Evolutionary conservation across 176 grass and related monocot genomes (phyloP), one percentile per base, ranked within the genome.

Genomic region (Chloris gayana): DNA sequence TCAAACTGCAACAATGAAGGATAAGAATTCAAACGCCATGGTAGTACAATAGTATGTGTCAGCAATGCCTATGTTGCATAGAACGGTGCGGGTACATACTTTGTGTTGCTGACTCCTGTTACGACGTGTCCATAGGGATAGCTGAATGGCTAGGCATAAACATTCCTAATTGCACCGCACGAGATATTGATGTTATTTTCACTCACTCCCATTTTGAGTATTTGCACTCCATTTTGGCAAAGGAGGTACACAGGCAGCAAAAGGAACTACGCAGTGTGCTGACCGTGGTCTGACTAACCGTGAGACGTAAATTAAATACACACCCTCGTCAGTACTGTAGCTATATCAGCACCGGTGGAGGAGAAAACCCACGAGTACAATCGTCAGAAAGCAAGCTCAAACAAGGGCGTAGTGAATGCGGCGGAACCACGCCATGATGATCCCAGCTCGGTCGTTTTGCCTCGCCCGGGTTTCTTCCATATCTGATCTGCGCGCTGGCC

Each of bases 371-470:
- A 6, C n/a, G n/a, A n/a, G 19, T 25, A 66, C 61, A 17, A 29
- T 49, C 59, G 35, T 37, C 41, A 29, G 25, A n/a, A 13, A 18
- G 21, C 14, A 1, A 3, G 64, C 67, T 25, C n/a, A 72, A 89
- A 89, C 78, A 17, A 82, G 72, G 78, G 51, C 10, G 0, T n/a
- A 77, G 73, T 82, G 21, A 89, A 85, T 85, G 87, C 78, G 15
- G 65, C 72, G 78, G 38, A 51, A 31, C 78, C 72, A 31, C 67
- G 78, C 30, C 78, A 85, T 89, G 87, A 89, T 85, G 83, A 77
- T 35, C 14, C 34, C 57, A 60, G 35, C 10, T 27, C 87, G 66
- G 58, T 47, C 72, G 72, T 81, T 82, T 85, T 81, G 46, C 83
- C 30, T 75, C 39, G 31, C 18, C 69, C 66, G 38, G 71, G 18